A percentile compares a stretch with the other conserved stretches of the same genome.
Evolutionary conservation across 352 stramenopile genomes (phyloP).

Genomic region (Globisporangium rhizosaccharum): DNA sequence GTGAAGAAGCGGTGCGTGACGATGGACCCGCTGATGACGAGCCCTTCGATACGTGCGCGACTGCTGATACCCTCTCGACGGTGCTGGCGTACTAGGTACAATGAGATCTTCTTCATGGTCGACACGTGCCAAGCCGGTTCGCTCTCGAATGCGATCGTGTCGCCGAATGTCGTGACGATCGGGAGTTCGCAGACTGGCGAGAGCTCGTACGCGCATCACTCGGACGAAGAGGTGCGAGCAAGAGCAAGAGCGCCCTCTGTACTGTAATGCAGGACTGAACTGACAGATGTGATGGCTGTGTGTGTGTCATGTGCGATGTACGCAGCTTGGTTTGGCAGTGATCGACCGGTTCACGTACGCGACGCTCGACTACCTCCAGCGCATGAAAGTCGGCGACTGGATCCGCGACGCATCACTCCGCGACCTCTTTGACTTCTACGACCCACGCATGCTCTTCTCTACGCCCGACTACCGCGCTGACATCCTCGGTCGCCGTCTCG

Average conservation of each 20-base stretch:
- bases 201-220: conserved; percentile 94
- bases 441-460: conserved; percentile 78
- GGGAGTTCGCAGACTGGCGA: conserved; percentile 89
- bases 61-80: not conserved
- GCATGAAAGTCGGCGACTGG: conserved; percentile 72
- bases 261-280: not conserved
- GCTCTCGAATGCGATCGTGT: conserved; percentile 80
- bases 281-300: not conserved
- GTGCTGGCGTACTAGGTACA: conserved; percentile 53
- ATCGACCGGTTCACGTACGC: conserved; percentile 90
- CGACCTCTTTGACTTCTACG: conserved; percentile 80
- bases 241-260: too few relatives aligned
- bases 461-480: conserved; percentile 75
- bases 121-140: conserved; percentile 97
- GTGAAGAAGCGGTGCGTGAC: conserved; percentile 74
- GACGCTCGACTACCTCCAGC: conserved; percentile 85
- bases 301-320: not conserved
- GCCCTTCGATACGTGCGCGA: not conserved
- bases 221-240: conserved; percentile 54
- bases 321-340: conserved; percentile 72
- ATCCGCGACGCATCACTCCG: conserved; percentile 57
- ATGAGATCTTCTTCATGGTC: conserved; percentile 96
- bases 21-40: not conserved
- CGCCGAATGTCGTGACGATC: conserved; percentile 91
- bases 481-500: conserved; percentile 62